Evolutionary conservation across 352 stramenopile species (phyloP), one percentile per base, ranked within the genome.

Genomic region (Saprolegnia diclina): DNA sequence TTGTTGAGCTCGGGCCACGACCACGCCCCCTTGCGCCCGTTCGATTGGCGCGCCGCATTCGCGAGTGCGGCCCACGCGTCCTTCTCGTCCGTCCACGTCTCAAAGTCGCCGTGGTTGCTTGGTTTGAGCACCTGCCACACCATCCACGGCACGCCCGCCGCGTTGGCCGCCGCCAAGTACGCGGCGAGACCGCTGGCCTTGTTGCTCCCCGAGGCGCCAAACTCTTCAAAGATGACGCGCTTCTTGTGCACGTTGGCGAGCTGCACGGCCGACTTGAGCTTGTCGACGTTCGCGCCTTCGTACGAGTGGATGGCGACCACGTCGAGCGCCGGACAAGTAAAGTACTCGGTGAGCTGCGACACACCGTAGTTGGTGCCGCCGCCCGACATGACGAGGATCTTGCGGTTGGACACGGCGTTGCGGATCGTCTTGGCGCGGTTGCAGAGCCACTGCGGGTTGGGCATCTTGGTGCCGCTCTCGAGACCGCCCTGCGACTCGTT

Each of bases 171-270:
- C 4, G n/a, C 18, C 11, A 32, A 56, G 32, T 53, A 66, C 11
- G n/a, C 18, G 0, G 32, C 59, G 19, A 66, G 40, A 16, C 24
- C 40, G 11, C 24, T 54, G 21, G 59, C 59, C 24, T 66, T 66
- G 13, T 56, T 66, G n/a, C 19, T 65, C 1, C 57, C 32, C n/a
- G 19, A 32, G 45, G 32, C 32, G 18, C 59, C 59, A 54, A 66
- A 66, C 45, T 66, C 59, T 66, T 66, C 59, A 53, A 66, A 44
- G 32, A 66, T 56, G 35, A 66, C 24, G 18, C 59, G 59, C 45
- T 66, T 66, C n/a, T 66, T 56, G 59, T 66, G 18, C 45, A 40
- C n/a, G 7, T 32, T 29, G 45, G 59, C 59, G 14, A 66, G n/a
- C 11, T 22, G 19, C 14, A 54, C 24, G 32, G 40, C 22, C 0